Base-by-base conservation (phyloP, 345 rosid genomes). In the Punica granatum region DNA sequence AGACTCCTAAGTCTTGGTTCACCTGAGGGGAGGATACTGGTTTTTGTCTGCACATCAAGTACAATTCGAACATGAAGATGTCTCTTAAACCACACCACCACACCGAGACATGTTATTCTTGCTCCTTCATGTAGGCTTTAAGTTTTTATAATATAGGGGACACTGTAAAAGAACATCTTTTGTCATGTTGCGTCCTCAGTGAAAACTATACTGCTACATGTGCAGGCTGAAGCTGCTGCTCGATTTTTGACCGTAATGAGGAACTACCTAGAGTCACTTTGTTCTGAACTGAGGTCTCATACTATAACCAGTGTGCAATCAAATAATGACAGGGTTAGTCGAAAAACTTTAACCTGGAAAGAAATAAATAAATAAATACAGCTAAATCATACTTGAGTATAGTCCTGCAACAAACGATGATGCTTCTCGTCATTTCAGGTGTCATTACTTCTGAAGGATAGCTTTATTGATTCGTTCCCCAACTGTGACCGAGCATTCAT, bases 271-370 rank as follows among this genome's bases (percentile, higher is more conserved):
- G 97, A 91, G 77, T 94, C 96, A 12, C 81, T 94, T 72, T 91
- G 96, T 80, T 78, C 88, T 30, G 87, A 91, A 72, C 72, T 94
- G 78, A 88, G 86, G 68, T 84, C 88, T 67, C 94, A 89, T 69
- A 81, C 97, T 37, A 94, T 94, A 81, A 94, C 99, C 60, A 91
- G 82, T 71, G 99, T 94, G 73, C 96, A 94, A 76, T 86, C 99
- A 73, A 83, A 88, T 80, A 73, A 83, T 58, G 99, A 94, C 82
- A 85, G 99, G 92, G 99, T 88, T 23, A 79, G 85, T 31, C 62
- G 32, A 63, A 60, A 28, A 39, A 13, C 26, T 4, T 56, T 18
- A n/a, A n/a, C n/a, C n/a, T n/a, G n/a, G n/a, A n/a, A n/a, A n/a
- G n/a, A n/a, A n/a, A n/a, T n/a, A n/a, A n/a, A n/a, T n/a, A n/a